Conservation (phyloP, 441 rosid species). For the Adansonia madagascariensis region DNA sequence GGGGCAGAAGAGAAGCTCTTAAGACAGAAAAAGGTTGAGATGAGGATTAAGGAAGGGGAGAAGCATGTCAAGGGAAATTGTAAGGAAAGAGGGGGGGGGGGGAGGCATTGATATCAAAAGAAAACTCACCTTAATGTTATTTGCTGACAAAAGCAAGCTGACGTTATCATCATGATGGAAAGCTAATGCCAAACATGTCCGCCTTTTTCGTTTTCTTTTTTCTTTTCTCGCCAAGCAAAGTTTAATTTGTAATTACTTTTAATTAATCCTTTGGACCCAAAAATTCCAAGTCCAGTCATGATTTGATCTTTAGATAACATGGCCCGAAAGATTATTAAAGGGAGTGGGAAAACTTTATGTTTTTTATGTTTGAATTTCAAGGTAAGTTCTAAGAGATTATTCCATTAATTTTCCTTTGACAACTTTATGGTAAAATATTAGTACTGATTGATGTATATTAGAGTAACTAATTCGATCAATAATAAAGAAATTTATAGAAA, state of each 20-base stretch:
- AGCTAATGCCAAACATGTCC: background rate
- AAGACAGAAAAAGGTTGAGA: background rate
- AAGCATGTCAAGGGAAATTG: conserved; percentile 33
- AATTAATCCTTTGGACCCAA: background rate
- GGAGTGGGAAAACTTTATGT: background rate
- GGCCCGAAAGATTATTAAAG: background rate
- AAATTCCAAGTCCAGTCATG: background rate
- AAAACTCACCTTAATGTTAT: background rate
- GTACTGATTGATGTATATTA: too few relatives aligned
- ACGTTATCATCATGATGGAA: background rate
- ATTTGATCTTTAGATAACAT: background rate
- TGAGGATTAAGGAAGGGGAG: conserved; percentile 28
- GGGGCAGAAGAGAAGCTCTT: background rate
- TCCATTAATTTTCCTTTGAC: background rate
- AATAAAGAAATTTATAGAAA: too few relatives aligned
- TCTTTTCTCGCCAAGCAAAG: background rate
- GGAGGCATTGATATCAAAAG: background rate
- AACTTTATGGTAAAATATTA: background rate
- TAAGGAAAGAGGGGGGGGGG: conserved; percentile 17
- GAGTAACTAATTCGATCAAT: too few relatives aligned
- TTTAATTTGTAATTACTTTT: background rate
- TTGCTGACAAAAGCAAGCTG: conserved; percentile 3
- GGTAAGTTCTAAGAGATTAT: background rate
- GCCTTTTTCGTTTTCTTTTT: background rate
- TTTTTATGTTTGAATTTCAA: background rate